Base-by-base conservation (phyloP, 352 stramenopile genomes). In the Globisporangium recalcitrans region DNA sequence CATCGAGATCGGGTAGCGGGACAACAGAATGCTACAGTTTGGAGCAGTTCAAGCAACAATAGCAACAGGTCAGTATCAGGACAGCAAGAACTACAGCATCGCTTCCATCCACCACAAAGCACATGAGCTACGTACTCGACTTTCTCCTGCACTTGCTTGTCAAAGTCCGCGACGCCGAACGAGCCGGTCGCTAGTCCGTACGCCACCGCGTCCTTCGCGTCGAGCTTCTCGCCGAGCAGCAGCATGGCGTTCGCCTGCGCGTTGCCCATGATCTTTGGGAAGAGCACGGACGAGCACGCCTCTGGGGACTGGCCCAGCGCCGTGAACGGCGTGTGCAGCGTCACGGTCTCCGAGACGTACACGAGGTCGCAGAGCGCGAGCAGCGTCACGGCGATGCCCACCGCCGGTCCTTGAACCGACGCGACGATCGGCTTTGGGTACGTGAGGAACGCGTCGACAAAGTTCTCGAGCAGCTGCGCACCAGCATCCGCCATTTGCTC, bases 251-350 rank as follows among this genome's bases (percentile, higher is more conserved):
- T 98, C 11, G 90, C 81, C 11, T 82, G 83, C n/a, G 84, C 77
- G 5, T 75, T 69, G 11, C 90, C 90, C 87, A 98, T 91, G 46
- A 93, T 91, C 5, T 70, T 69, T 1, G 88, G 77, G 69, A 97
- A 95, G 0, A 93, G 74, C 31, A 90, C 60, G 16, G 88, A 97
- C 60, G 85, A 96, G 63, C 88, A 96, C n/a, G 90, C 85, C 64
- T 98, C 93, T 0, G 93, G 93, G 3, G 89, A 85, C 60, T 97
- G 85, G 0, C 90, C 93, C 10, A 98, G 71, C 31, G 84, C 73
- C 47, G 88, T 96, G 75, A 98, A 98, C 19, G 91, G 93, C 34
- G 91, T 97, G 72, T 95, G 91, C 72, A 98, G 93, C 24, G 86
- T 97, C 16, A 87, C 82, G 2, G 68, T 81, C 46, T 92, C 77